Percentiles rank a stretch among this genome's conserved stretches.
phyloP scores from a whole-genome alignment of 73 alveolate species.

The Symbiodinium pilosum region DNA sequence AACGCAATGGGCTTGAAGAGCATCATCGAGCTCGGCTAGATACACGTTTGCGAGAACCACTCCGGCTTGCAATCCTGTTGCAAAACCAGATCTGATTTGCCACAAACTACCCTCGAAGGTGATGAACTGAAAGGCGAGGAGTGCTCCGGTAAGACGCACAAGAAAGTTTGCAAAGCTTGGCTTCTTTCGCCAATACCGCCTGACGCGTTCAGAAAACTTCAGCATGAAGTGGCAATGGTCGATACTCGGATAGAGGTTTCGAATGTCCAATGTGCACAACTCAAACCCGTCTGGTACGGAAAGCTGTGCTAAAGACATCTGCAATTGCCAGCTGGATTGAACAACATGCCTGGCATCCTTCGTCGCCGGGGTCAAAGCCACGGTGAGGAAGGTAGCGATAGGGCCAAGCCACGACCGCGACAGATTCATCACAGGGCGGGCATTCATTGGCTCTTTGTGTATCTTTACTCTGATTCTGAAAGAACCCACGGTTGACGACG shows the following conservation, averaged over 20 bases:
- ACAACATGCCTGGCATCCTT: neutral
- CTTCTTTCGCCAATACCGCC: neutral
- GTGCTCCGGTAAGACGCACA: neutral
- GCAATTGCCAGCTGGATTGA: neutral
- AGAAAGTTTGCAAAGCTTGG: neutral
- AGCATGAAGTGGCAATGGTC: neutral
- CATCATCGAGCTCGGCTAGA: neutral
- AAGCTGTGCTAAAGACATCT: neutral
- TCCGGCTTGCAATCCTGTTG: constrained; percentile 22
- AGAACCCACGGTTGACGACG: neutral
- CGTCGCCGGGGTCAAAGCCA: neutral
- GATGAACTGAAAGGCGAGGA: neutral
- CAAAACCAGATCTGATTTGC: neutral
- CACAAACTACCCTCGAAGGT: neutral
- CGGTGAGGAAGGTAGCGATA: neutral
- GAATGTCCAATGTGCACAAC: constrained; percentile 30
- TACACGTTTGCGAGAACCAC: constrained; percentile 21
- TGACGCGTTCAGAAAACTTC: neutral
- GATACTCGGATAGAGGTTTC: constrained; percentile 32
- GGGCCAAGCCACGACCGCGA: constrained; percentile 7
- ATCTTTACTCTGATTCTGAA: neutral
- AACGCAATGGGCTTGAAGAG: neutral
- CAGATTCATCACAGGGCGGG: constrained; percentile 30
- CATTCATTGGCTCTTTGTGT: constrained; percentile 20
- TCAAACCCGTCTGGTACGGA: neutral